A percentile compares a stretch with the other conserved stretches of the same genome.
Conservation (phyloP, 345 rosid species). For the Trapa incisa region DNA sequence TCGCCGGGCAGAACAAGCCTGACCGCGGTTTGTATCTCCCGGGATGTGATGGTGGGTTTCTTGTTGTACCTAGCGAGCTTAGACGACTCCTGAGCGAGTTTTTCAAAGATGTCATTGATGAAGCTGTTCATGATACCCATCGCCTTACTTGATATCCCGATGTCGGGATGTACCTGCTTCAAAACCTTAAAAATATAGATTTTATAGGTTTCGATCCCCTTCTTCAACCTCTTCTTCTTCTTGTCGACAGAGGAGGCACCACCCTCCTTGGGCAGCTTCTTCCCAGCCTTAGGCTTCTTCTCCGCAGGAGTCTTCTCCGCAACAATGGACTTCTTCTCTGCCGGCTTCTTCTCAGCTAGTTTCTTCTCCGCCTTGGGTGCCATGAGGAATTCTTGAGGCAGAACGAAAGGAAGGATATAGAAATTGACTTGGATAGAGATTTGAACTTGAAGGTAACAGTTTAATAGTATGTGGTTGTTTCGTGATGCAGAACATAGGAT, state of each 20-base stretch:
- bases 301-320: constrained; percentile 65
- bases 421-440: no score
- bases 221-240: constrained; percentile 57
- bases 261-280: constrained; percentile 67
- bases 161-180: constrained; percentile 10
- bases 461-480: neutral
- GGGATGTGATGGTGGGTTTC: constrained; percentile 28
- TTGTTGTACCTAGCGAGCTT: neutral
- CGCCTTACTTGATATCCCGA: constrained; percentile 29
- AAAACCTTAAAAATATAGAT: neutral
- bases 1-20: constrained; percentile 60
- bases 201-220: constrained; percentile 3
- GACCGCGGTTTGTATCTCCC: constrained; percentile 70
- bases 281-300: constrained; percentile 74
- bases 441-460: neutral
- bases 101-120: constrained; percentile 17
- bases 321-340: constrained; percentile 35
- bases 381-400: constrained; percentile 9
- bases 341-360: constrained; percentile 42
- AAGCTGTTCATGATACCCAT: constrained; percentile 72
- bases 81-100: neutral
- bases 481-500: neutral
- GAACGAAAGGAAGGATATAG: neutral
- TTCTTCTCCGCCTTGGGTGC: constrained; percentile 66
- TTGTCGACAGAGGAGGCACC: constrained; percentile 28